Evolutionary conservation across 2,329 filamentous ascomycete species (phyloP).

Genomic region (Aspergillus fumigatiaffinis): DNA sequence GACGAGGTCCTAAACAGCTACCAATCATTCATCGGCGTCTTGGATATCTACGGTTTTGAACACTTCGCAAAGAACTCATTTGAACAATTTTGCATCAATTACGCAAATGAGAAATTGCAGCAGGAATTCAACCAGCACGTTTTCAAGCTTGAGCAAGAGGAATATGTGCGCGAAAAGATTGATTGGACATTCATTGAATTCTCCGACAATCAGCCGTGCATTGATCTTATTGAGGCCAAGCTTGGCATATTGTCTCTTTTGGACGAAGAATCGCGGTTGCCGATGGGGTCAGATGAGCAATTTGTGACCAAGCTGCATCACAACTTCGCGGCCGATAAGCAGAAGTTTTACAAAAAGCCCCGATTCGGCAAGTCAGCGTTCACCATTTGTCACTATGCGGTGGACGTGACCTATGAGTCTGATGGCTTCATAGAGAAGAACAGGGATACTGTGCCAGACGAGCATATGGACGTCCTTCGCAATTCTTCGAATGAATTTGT

Average conservation of each 20-base stretch:
- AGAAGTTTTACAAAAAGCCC: conserved; percentile 98
- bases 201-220: conserved; percentile 98
- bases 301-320: conserved; percentile 96
- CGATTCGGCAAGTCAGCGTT: conserved; percentile 96
- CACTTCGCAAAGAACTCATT: conserved; percentile 99
- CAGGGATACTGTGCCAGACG: conserved; percentile 94
- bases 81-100: conserved; percentile 99
- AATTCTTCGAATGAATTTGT: conserved; percentile 83
- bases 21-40: conserved; percentile 88
- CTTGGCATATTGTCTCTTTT: conserved; percentile 87
- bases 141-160: conserved; percentile 98
- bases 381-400: conserved; percentile 95
- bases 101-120: conserved; percentile 98
- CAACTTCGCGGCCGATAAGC: conserved; percentile 85
- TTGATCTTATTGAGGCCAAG: conserved; percentile 96
- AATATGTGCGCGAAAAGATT: conserved; percentile 93
- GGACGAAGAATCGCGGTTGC: conserved; percentile 92
- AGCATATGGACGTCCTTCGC: conserved; percentile 90
- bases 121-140: conserved; percentile 99
- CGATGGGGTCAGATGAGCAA: conserved; percentile 95
- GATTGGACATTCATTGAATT: conserved; percentile 99
- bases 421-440: conserved; percentile 99
- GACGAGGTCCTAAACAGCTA: conserved; percentile 80
- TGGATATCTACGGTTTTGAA: conserved; percentile 99
- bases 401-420: conserved; percentile 97